Evolutionary conservation across 1,284 basidiomycete species (phyloP).

Genomic region (Anthracocystis panici-leucophaei): DNA sequence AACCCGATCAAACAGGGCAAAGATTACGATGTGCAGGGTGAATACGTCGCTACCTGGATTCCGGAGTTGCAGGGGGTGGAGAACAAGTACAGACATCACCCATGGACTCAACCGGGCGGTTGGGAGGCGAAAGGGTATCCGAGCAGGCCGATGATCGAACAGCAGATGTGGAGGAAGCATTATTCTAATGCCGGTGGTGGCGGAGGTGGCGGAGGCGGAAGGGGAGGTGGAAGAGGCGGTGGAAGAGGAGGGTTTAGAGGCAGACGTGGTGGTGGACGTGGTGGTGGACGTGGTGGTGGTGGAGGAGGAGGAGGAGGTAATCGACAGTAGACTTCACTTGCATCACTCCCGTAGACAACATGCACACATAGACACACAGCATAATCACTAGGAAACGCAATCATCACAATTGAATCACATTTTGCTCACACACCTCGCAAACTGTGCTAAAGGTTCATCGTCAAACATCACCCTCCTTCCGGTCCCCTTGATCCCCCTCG

Average conservation of each 20-base stretch:
- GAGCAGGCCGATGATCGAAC: conserved; percentile 49
- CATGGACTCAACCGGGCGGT: conserved; percentile 39
- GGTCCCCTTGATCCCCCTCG: too few species aligned
- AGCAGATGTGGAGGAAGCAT: conserved; percentile 59
- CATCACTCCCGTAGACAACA: too few species aligned
- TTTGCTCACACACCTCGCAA: too few species aligned
- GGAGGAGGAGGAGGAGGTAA: conserved; percentile 17
- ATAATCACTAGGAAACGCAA: too few species aligned
- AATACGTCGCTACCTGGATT: conserved; percentile 58
- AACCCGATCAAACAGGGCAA: conserved; percentile 64
- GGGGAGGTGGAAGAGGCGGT: conserved; percentile 55
- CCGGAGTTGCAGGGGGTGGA: conserved; percentile 26
- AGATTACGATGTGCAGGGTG: conserved; percentile 55
- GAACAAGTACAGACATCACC: conserved; percentile 45
- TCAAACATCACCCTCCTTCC: too few species aligned
- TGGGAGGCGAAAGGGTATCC: conserved; percentile 42
- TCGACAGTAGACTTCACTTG: not conserved
- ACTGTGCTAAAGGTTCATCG: too few species aligned
- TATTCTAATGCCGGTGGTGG: conserved; percentile 39
- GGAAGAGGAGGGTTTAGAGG: conserved; percentile 62
- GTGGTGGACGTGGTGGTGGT: conserved; percentile 25
- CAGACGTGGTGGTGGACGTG: conserved; percentile 23
- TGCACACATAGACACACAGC: too few species aligned
- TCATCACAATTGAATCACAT: too few species aligned
- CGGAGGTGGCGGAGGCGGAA: conserved; percentile 68